Conservation (phyloP, 2,329 filamentous ascomycete species). For the Nothophaeocryptopus gaeumannii region DNA sequence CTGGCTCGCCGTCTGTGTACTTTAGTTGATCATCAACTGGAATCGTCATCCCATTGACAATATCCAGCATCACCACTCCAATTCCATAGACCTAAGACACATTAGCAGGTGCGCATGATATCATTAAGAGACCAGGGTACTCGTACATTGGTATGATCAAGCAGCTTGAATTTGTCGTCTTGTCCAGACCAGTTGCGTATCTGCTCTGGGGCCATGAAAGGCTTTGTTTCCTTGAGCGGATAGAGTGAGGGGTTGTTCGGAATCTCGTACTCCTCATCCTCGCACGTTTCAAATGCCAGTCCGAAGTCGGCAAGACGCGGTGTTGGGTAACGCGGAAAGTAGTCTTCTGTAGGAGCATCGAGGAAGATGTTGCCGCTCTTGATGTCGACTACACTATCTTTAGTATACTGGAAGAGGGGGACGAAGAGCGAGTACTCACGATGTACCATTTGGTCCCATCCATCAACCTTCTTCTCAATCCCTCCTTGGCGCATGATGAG, state of each 20-base stretch:
- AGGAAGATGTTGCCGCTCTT: slow-evolving; percentile 6
- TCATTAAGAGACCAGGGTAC: too few species aligned
- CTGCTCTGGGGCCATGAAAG: slow-evolving; percentile 6
- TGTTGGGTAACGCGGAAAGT: slow-evolving; percentile 4
- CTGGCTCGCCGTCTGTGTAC: background rate
- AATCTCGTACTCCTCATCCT: background rate
- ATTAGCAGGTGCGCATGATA: too few species aligned
- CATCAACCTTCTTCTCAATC: background rate
- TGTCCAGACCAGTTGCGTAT: background rate
- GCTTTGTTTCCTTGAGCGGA: background rate
- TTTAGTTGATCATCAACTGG: background rate
- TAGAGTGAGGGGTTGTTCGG: background rate
- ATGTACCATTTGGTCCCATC: background rate
- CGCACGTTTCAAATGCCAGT: slow-evolving; percentile 1
- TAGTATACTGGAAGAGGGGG: too few species aligned
- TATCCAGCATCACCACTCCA: slow-evolving; percentile 3
- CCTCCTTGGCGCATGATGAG: slow-evolving; percentile 10
- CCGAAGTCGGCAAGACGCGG: slow-evolving; percentile 8
- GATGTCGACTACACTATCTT: background rate
- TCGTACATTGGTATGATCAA: too few species aligned
- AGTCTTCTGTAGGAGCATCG: background rate
- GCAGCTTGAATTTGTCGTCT: too few species aligned
- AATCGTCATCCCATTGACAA: background rate
- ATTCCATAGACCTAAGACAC: background rate
- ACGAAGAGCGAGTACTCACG: background rate